Evolutionary conservation across 2,329 filamentous ascomycete species (phyloP), one percentile per base, ranked within the genome.

Genomic region (Fusarium sarcochroum): DNA sequence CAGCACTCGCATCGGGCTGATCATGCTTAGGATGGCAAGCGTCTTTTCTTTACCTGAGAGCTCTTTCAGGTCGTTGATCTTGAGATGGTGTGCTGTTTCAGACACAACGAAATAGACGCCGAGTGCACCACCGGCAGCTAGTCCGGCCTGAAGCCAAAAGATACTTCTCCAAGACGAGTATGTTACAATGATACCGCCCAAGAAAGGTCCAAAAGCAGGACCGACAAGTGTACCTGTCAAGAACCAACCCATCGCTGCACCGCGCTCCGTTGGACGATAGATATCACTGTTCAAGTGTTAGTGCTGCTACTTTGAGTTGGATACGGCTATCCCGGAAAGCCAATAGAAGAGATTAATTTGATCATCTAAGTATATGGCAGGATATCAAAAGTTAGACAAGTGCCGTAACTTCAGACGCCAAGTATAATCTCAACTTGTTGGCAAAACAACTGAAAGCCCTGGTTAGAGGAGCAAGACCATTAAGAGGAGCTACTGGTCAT

Each of bases 101-200:
- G 90, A 90, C 13, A 94, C 84, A 14, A 93, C 80, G 70, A 92
- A 88, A 68, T 88, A 85, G 32, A 91, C 85, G 1, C 90, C 84
- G 0, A 89, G 20, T 1, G 85, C 82, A 1, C 87, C 89, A 0
- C 86, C 74, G 3, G 86, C 90, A 0, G 89, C 89, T 7, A 93
- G 82, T 0, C 86, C 91, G 1, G 89, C 88, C 74, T 94, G 91
- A 1, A 94, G 81, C 89, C 91, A 94, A 80, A 93, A 94, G 53
- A 94, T 93, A 41, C 87, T 86, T 18, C 91, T 85, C 92, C 92
- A 95, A 3, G 84, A 86, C 8, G 85, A 83, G 77, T 89, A 93
- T 0, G 91, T 94, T 17, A 94, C 90, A 50, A 95, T 92, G 44
- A 93, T 89, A 23, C 91, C 92, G 55, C 92, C 88, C 11, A 94